Evolutionary conservation across 495 filamentous ascomycete species (phyloP).

Genomic region (Cercophora newfieldiana): DNA sequence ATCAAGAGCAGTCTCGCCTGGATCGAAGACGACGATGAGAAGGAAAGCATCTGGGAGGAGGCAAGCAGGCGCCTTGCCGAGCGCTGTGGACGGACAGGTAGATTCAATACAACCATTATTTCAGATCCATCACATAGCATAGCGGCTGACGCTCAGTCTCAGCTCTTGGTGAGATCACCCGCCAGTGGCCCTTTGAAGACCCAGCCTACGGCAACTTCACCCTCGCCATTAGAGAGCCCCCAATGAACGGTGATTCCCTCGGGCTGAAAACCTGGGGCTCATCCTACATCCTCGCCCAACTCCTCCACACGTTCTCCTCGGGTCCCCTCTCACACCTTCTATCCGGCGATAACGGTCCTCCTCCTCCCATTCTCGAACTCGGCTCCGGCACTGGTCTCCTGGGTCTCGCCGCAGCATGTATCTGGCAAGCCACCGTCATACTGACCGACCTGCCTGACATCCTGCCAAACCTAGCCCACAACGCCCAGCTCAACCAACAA

Average conservation of each 20-base stretch:
- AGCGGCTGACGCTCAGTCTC: neutral
- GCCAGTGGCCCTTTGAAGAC: conserved; percentile 65
- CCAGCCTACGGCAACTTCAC: conserved; percentile 44
- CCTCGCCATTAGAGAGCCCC: conserved; percentile 77
- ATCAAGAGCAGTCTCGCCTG: conserved; percentile 73
- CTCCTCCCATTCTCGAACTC: conserved; percentile 53
- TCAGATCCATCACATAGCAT: neutral
- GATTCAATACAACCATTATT: conserved; percentile 37
- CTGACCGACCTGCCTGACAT: conserved; percentile 51
- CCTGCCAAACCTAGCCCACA: conserved; percentile 44
- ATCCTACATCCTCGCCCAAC: conserved; percentile 79
- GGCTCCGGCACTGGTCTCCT: conserved; percentile 67
- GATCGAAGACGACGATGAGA: conserved; percentile 68
- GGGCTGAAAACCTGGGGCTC: conserved; percentile 93
- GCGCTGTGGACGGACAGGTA: conserved; percentile 69
- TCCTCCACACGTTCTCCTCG: conserved; percentile 52
- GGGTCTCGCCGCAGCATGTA: conserved; percentile 50
- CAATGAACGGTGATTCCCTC: conserved; percentile 81
- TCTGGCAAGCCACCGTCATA: conserved; percentile 42
- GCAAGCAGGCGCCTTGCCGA: conserved; percentile 78
- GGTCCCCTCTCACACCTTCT: conserved; percentile 43
- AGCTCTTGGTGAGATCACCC: conserved; percentile 78
- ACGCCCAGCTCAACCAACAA: conserved; percentile 39
- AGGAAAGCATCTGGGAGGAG: conserved; percentile 75
- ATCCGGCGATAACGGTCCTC: conserved; percentile 4